A percentile compares a stretch with the other conserved stretches of the same genome.
These are phyloP conservation scores for Plectranthus barbatus DNA, from an alignment of 257 asterid species.

Conservation along the genomic window DNA sequence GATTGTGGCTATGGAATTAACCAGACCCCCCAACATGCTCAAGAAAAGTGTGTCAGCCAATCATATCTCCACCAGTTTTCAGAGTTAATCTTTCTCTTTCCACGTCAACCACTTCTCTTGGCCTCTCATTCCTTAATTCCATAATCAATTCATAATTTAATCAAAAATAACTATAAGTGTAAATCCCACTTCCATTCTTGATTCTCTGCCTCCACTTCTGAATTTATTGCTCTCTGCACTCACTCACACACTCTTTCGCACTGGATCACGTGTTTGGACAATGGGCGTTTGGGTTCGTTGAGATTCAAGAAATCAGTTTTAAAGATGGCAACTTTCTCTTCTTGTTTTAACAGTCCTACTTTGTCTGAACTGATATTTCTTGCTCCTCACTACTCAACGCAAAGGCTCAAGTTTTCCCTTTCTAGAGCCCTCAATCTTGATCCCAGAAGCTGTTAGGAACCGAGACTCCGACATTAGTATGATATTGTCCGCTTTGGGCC, in stretches of 20 bases:
- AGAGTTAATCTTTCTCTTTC: conserved; percentile 26
- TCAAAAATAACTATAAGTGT: neutral
- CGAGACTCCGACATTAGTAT: no score
- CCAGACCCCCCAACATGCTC: no score
- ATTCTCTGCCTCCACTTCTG: conserved; percentile 19
- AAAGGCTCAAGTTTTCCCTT: no score
- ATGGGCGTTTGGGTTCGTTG: conserved; percentile 12
- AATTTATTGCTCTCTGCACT: conserved; percentile 4
- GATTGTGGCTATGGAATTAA: no score
- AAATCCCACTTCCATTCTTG: conserved; percentile 19
- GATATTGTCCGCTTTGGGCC: no score
- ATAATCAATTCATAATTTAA: neutral
- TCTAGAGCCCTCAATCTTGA: no score
- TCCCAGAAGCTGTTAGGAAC: no score
- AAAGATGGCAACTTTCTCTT: conserved; percentile 36
- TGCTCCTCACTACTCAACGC: no score
- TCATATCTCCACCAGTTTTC: conserved; percentile 16
- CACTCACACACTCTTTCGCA: neutral
- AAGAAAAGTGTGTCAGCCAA: conserved; percentile 24
- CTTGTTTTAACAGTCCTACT: conserved; percentile 24
- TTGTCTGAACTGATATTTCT: conserved; percentile 28
- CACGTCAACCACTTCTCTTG: conserved; percentile 31
- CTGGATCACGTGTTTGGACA: neutral
- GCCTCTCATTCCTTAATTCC: conserved; percentile 25
- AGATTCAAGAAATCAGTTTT: conserved; percentile 12